Conservation (phyloP, 2,329 filamentous ascomycete genomes). For the Blastomyces parvus region DNA sequence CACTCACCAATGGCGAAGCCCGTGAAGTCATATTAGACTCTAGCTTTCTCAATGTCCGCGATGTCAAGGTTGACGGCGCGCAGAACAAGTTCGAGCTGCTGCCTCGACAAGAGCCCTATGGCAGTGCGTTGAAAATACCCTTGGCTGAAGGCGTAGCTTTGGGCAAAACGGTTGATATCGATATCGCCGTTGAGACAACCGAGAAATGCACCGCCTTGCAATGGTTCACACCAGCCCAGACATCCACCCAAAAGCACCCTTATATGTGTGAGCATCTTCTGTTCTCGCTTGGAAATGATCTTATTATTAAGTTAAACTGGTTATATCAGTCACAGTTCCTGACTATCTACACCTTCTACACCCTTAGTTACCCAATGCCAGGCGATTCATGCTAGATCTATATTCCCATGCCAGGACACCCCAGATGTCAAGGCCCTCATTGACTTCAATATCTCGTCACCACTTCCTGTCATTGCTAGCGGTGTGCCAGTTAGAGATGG, state of each 20-base stretch:
- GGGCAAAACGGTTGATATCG: constrained; percentile 40
- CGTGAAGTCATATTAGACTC: constrained; percentile 79
- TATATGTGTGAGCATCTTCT: constrained; percentile 60
- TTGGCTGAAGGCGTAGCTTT: constrained; percentile 41
- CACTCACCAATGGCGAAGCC: constrained; percentile 61
- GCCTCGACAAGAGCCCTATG: constrained; percentile 60
- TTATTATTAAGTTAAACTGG: background rate
- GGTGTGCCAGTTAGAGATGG: constrained; percentile 55
- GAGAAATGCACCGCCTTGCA: constrained; percentile 83
- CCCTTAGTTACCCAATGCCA: constrained; percentile 75
- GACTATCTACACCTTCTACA: constrained; percentile 1
- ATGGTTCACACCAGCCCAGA: constrained; percentile 90
- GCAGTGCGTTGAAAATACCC: constrained; percentile 39
- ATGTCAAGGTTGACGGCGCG: constrained; percentile 59
- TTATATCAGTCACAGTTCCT: constrained; percentile 1
- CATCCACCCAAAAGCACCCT: constrained; percentile 87
- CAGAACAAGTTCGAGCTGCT: constrained; percentile 61
- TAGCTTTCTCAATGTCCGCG: constrained; percentile 65
- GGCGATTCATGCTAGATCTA: constrained; percentile 84
- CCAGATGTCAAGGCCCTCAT: constrained; percentile 96
- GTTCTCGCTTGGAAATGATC: background rate
- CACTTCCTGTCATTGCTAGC: constrained; percentile 82
- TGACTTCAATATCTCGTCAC: constrained; percentile 76
- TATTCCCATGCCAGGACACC: constrained; percentile 96
- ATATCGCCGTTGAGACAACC: constrained; percentile 69